A percentile compares a stretch with the other conserved stretches of the same genome.
These are phyloP conservation scores for Sphagnum tenellum DNA, from an alignment of 225 moss, liverwort and hornwort species.

Conservation along the genomic window DNA sequence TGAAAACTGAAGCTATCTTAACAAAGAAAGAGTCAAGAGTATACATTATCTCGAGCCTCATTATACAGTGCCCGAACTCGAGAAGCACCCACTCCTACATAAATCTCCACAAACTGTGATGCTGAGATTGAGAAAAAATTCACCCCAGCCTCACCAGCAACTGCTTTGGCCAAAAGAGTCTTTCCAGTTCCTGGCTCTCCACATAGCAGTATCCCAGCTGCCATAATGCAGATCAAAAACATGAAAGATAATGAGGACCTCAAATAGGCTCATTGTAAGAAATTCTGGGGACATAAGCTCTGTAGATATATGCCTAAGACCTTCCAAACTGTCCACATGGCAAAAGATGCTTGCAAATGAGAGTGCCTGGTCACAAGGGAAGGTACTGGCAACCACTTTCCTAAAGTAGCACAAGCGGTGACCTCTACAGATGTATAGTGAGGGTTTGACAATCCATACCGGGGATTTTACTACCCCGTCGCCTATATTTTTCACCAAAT, in stretches of 20 bases:
- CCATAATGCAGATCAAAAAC: conserved; percentile 3
- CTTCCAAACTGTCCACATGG: too few relatives aligned
- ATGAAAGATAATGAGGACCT: conserved; percentile 5
- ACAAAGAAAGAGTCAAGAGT: too few relatives aligned
- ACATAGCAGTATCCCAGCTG: conserved; percentile 94
- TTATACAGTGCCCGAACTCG: conserved; percentile 94
- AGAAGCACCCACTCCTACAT: conserved; percentile 98
- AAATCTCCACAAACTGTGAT: conserved; percentile 99
- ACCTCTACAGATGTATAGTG: background rate
- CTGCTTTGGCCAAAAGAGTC: conserved; percentile 95
- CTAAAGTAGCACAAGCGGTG: background rate
- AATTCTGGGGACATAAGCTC: too few relatives aligned
- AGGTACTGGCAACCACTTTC: too few relatives aligned
- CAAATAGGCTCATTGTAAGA: background rate
- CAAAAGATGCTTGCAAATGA: too few relatives aligned
- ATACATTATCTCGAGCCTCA: conserved; percentile 91
- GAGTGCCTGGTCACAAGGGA: too few relatives aligned
- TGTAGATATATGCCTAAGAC: too few relatives aligned
- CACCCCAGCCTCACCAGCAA: conserved; percentile 96
- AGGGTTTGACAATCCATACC: conserved; percentile 23
- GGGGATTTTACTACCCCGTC: conserved; percentile 91
- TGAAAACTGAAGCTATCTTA: too few relatives aligned
- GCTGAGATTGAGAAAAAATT: conserved; percentile 98
- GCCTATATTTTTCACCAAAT: conserved; percentile 87
- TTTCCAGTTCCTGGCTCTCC: conserved; percentile 99